A percentile compares a stretch with the other conserved stretches of the same genome.
Evolutionary conservation across 768 basidiomycete genomes (phyloP).

Genomic region (Lactarius hatsudake): DNA sequence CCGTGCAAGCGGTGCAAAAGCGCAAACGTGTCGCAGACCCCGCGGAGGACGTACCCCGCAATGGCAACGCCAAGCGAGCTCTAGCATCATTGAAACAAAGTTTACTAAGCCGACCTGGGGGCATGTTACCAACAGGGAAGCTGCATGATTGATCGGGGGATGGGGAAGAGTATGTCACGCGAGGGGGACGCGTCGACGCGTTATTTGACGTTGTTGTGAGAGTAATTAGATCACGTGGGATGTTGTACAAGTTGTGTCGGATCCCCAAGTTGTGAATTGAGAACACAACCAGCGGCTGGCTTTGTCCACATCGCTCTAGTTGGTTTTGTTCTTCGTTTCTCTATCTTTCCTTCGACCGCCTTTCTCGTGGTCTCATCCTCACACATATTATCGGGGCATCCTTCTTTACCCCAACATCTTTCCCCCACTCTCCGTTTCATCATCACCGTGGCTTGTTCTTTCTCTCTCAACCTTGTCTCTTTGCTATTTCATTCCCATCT

Average conservation of each 20-base stretch:
- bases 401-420: slow-evolving; percentile 3
- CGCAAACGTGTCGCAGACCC: slow-evolving; percentile 32
- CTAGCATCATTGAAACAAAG: slow-evolving; percentile 61
- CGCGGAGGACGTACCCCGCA: slow-evolving; percentile 32
- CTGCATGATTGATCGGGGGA: background rate
- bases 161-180: slow-evolving; percentile 13
- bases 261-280: slow-evolving; percentile 19
- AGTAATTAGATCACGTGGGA: slow-evolving; percentile 20
- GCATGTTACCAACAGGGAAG: background rate
- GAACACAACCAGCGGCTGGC: slow-evolving; percentile 29
- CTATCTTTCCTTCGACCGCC: slow-evolving; percentile 14
- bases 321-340: slow-evolving; percentile 1
- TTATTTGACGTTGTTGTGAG: slow-evolving; percentile 27
- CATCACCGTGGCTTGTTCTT: slow-evolving; percentile 12
- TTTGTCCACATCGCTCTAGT: slow-evolving; percentile 19
- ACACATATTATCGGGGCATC: slow-evolving; percentile 19
- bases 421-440: slow-evolving; percentile 7
- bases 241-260: slow-evolving; percentile 24
- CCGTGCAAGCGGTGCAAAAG: slow-evolving; percentile 12
- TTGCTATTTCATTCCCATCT: slow-evolving; percentile 20
- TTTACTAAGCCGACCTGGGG: slow-evolving; percentile 53
- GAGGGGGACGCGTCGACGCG: slow-evolving; percentile 26
- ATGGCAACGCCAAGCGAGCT: slow-evolving; percentile 64
- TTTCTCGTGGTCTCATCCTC: slow-evolving; percentile 12
- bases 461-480: slow-evolving; percentile 20